Percentiles rank a stretch among this genome's conserved stretches.
Evolutionary conservation across 371 early-diverging fungal genomes (phyloP).

Genomic region (Catenaria anguillulae): DNA sequence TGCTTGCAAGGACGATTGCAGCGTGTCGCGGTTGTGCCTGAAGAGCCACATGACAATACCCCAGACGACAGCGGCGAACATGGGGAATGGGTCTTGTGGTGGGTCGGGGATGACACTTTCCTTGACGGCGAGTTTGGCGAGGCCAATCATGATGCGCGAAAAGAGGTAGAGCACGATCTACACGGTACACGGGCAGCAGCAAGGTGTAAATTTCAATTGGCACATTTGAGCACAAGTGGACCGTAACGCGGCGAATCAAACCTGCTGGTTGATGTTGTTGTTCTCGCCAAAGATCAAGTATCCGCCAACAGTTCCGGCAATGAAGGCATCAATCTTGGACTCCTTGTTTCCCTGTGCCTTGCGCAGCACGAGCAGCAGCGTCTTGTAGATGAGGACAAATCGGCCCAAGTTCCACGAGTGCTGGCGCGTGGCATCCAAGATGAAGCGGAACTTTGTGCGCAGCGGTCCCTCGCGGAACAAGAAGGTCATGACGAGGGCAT

Average conservation of each 20-base stretch:
- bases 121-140: conserved; percentile 67
- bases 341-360: conserved; percentile 45
- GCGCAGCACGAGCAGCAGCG: conserved; percentile 58
- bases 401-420: conserved; percentile 79
- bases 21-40: conserved; percentile 67
- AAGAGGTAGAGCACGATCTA: conserved; percentile 84
- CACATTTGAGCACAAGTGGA: too few relatives aligned
- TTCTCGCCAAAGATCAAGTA: conserved; percentile 88
- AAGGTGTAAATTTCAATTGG: too few relatives aligned
- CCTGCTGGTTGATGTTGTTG: conserved; percentile 81
- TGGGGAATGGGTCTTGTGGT: conserved; percentile 47
- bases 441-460: conserved; percentile 50
- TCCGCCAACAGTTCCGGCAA: conserved; percentile 89
- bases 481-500: conserved; percentile 94
- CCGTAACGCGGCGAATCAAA: too few relatives aligned
- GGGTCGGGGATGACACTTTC: neutral
- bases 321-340: conserved; percentile 58
- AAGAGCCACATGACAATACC: conserved; percentile 92
- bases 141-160: conserved; percentile 71
- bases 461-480: conserved; percentile 77
- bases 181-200: too few relatives aligned
- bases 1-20: conserved; percentile 78
- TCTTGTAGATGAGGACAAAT: conserved; percentile 88
- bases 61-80: conserved; percentile 91
- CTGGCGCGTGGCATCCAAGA: conserved; percentile 73